Evolutionary conservation across 2,329 filamentous ascomycete genomes (phyloP), one percentile per base, ranked within the genome.

Genomic region (Didymella exigua): DNA sequence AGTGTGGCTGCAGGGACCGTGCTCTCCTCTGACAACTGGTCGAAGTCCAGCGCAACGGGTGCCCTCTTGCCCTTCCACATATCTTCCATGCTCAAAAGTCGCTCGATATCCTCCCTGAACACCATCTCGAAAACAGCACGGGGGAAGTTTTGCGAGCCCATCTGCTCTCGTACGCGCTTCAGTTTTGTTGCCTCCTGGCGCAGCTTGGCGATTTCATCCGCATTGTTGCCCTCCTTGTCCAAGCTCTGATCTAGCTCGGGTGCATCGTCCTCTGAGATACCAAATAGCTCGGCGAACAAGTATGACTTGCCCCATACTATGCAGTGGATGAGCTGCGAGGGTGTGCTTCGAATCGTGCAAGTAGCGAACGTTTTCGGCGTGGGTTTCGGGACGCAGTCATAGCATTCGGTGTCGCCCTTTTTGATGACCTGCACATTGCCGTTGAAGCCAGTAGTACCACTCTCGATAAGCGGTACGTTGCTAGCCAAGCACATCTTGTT

Each of bases 261-360:
- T 1, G 89, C 84, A 60, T 93, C 89, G 57, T 97, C 91, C 75
- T 98, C 93, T 65, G 91, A 96, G 3, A 86, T 86, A 16, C 95
- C 95, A 66, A 97, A 99, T 7, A 99, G 87, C 75, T 99, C 95
- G 62, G 91, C 95, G 57, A 99, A 84, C 8, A 99, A 82, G 74
- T 98, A 99, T 73, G 92, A 96, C 78, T 98, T 99, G 18, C 86
- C 93, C 95, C 95, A 99, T 2, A 99, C 93, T 58, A 99, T 99
- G 78, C 95, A 98, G 77, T 99, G 95, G 37, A 99, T 98, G 0
- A 93, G 91, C 68, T 98, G 93, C 62, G 90, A 96, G 0, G 95
- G 95, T 0, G 93, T 99, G 74, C 91, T 97, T 73, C 95, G 86
- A 67, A 99, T 98, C 1, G 95, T 99, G 78, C 95, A 99, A 36